Percentiles rank a stretch among this genome's conserved stretches.
Evolutionary conservation across 2,329 filamentous ascomycete species (phyloP).

Genomic region (Fusarium sulawesiense): DNA sequence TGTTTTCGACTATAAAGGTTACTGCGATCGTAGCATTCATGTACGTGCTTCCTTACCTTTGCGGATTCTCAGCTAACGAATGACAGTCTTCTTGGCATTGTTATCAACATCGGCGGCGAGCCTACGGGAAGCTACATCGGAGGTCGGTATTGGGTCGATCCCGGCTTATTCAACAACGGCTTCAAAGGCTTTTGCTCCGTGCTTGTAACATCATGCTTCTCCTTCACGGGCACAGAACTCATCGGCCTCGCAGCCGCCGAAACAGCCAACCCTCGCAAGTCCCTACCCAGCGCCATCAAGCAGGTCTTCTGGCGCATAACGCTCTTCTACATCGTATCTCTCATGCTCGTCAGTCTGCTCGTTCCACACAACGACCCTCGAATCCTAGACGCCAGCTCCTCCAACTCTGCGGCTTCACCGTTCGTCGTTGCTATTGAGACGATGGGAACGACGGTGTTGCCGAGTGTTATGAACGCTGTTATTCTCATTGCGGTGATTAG

Average conservation of each 20-base stretch:
- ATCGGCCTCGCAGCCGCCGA: conserved; percentile 82
- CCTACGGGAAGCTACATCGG: conserved; percentile 81
- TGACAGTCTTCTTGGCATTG: conserved; percentile 79
- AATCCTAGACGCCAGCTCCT: conserved; percentile 69
- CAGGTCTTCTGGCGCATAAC: conserved; percentile 95
- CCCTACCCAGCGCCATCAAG: conserved; percentile 88
- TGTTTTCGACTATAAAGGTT: conserved; percentile 88
- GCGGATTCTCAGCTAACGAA: not conserved
- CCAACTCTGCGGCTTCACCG: conserved; percentile 80
- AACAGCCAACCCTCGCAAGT: conserved; percentile 81
- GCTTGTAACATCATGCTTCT: conserved; percentile 79
- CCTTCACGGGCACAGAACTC: conserved; percentile 80
- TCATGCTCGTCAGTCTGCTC: conserved; percentile 82
- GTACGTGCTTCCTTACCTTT: conserved; percentile 59
- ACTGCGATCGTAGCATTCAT: conserved; percentile 89
- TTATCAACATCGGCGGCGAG: conserved; percentile 85
- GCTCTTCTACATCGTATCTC: conserved; percentile 87
- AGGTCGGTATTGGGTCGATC: conserved; percentile 78
- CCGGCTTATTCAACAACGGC: conserved; percentile 83
- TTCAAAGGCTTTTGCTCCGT: conserved; percentile 83
- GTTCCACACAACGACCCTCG: conserved; percentile 77
- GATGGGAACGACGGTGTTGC: conserved; percentile 82
- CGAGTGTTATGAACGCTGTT: conserved; percentile 90
- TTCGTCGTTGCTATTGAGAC: conserved; percentile 93
- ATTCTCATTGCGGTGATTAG: conserved; percentile 93